These are phyloP conservation scores for Backusella tarrabulga DNA, from an alignment of 192 early-diverging fungal genomes.

Conservation along the genomic window DNA sequence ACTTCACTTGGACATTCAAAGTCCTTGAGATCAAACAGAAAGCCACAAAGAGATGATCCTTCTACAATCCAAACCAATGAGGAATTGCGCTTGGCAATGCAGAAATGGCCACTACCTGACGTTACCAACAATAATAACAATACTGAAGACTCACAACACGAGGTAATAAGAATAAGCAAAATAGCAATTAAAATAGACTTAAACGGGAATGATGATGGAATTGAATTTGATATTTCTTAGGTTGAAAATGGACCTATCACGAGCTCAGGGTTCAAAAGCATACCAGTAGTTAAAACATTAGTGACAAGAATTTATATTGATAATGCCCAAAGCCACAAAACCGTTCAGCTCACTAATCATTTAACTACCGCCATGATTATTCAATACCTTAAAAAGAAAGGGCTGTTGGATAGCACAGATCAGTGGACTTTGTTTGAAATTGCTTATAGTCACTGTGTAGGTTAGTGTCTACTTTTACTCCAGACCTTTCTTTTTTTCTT, in stretches of 20 bases:
- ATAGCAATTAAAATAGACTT: neutral
- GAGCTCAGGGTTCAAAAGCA: neutral
- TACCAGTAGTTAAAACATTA: constrained; percentile 34
- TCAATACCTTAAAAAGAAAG: constrained; percentile 64
- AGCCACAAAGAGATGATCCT: constrained; percentile 1
- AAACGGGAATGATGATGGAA: neutral
- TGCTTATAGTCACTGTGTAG: constrained; percentile 77
- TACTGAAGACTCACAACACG: neutral
- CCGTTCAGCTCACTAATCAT: constrained; percentile 68
- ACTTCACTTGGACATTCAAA: neutral
- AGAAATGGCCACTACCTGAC: neutral
- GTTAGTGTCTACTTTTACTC: constrained; percentile 25
- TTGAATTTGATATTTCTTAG: neutral
- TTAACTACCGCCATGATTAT: constrained; percentile 74
- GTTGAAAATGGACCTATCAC: neutral
- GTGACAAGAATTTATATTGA: constrained; percentile 87
- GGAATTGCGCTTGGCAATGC: neutral
- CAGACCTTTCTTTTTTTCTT: neutral
- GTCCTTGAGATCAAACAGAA: neutral
- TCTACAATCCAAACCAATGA: neutral
- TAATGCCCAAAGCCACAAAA: constrained; percentile 72
- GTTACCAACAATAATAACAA: neutral
- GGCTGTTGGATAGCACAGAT: constrained; percentile 51
- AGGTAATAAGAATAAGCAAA: neutral
- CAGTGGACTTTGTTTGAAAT: constrained; percentile 92